Conservation (phyloP, 768 basidiomycete species). For the Amanita pseudoporphyria region DNA sequence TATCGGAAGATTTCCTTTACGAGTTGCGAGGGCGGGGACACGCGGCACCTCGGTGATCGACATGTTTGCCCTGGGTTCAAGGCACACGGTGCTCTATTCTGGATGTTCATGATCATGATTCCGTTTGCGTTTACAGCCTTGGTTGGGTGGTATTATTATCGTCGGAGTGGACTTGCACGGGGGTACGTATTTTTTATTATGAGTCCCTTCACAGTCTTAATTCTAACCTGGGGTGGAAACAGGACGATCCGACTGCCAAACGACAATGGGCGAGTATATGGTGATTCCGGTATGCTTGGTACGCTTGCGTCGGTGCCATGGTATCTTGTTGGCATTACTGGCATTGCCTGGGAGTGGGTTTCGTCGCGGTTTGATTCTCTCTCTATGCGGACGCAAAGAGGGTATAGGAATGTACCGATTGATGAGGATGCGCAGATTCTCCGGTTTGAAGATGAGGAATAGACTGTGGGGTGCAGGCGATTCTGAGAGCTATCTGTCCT, state of each 20-base stretch:
- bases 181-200: constrained; percentile 45
- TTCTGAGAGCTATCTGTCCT: not conserved
- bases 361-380: constrained; percentile 34
- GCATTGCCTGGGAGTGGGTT: constrained; percentile 65
- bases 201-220: constrained; percentile 7
- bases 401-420: constrained; percentile 69
- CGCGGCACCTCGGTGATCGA: constrained; percentile 63
- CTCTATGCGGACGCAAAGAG: constrained; percentile 41
- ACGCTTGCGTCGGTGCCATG: constrained; percentile 86
- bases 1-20: constrained; percentile 91
- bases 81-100: constrained; percentile 72
- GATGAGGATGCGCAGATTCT: constrained; percentile 87
- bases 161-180: constrained; percentile 57
- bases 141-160: constrained; percentile 76
- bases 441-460: constrained; percentile 73
- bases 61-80: constrained; percentile 81
- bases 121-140: constrained; percentile 73
- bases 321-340: constrained; percentile 73
- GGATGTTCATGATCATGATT: constrained; percentile 66
- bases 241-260: constrained; percentile 77
- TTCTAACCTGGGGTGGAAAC: constrained; percentile 9
- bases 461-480: too few species aligned
- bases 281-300: constrained; percentile 39
- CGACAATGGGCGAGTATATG: constrained; percentile 29
- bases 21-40: constrained; percentile 68